Evolutionary conservation across 2,329 filamentous ascomycete genomes (phyloP).

Genomic region (Oidium heveae): DNA sequence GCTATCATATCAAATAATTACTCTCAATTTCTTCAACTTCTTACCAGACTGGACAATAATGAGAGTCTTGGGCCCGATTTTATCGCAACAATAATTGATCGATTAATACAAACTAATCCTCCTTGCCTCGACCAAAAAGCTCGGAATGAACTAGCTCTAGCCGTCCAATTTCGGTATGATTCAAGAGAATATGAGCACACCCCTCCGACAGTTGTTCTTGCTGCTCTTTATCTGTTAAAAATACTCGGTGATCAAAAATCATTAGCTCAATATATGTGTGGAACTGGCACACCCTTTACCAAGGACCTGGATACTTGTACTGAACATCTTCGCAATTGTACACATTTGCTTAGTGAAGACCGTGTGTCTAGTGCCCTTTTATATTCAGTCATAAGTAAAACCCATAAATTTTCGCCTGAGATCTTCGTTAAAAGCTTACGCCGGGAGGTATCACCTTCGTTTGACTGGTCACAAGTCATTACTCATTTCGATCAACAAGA

Average conservation of each 20-base stretch:
- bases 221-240: slow-evolving; percentile 42
- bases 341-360: slow-evolving; percentile 42
- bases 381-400: slow-evolving; percentile 33
- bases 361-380: slow-evolving; percentile 63
- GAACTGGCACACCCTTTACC: slow-evolving; percentile 49
- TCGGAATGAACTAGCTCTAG: slow-evolving; percentile 39
- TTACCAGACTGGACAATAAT: slow-evolving; percentile 36
- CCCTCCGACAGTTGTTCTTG: slow-evolving; percentile 45
- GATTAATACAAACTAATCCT: slow-evolving; percentile 66
- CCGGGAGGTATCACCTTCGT: slow-evolving; percentile 33
- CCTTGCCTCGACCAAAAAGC: slow-evolving; percentile 60
- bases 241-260: slow-evolving; percentile 34
- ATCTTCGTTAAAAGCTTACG: slow-evolving; percentile 36
- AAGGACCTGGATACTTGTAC: slow-evolving; percentile 43
- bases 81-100: slow-evolving; percentile 58
- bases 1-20: slow-evolving; percentile 69
- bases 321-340: slow-evolving; percentile 26
- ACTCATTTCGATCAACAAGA: slow-evolving; percentile 57
- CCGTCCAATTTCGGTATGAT: slow-evolving; percentile 35
- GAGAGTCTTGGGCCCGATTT: slow-evolving; percentile 43
- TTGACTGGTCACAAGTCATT: slow-evolving; percentile 49
- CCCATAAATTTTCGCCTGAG: slow-evolving; percentile 24
- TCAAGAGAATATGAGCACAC: slow-evolving; percentile 27
- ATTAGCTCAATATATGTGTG: slow-evolving; percentile 44
- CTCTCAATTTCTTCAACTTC: slow-evolving; percentile 43